phyloP scores from a whole-genome alignment of 2,329 filamentous ascomycete genomes.

The Paraphoma chrysanthemicola region DNA sequence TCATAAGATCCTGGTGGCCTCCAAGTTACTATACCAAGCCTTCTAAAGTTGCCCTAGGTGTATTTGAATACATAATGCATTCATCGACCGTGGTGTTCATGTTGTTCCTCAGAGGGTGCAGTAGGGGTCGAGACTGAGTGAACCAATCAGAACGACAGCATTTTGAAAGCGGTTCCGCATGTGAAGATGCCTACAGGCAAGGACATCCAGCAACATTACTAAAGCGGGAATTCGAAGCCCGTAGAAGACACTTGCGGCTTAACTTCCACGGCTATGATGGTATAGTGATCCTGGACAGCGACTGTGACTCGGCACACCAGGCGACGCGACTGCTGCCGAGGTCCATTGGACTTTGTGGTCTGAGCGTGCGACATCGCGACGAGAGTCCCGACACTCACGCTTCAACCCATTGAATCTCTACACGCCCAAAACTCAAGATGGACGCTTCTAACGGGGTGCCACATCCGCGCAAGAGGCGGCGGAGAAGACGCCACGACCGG shows the following conservation, averaged over 20 bases:
- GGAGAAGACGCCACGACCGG: constrained; percentile 67
- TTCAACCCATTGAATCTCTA: constrained; percentile 16
- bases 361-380: constrained; percentile 23
- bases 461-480: constrained; percentile 58
- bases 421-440: constrained; percentile 23
- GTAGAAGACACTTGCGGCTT: not conserved
- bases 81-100: not conserved
- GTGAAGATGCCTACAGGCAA: not conserved
- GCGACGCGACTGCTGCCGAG: constrained; percentile 26
- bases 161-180: not conserved
- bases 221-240: not conserved
- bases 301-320: constrained; percentile 7
- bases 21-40: no score
- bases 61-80: not conserved
- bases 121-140: not conserved
- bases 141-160: not conserved
- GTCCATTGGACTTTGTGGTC: constrained; percentile 10
- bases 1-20: no score
- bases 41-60: no score
- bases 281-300: no score
- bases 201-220: not conserved
- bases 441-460: constrained; percentile 38
- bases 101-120: no score
- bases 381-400: constrained; percentile 12
- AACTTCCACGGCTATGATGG: no score